Percentiles rank a stretch among this genome's conserved stretches.
Conservation (phyloP, 1,139 yeast genomes). For the Candida pseudoviswanathii region DNA sequence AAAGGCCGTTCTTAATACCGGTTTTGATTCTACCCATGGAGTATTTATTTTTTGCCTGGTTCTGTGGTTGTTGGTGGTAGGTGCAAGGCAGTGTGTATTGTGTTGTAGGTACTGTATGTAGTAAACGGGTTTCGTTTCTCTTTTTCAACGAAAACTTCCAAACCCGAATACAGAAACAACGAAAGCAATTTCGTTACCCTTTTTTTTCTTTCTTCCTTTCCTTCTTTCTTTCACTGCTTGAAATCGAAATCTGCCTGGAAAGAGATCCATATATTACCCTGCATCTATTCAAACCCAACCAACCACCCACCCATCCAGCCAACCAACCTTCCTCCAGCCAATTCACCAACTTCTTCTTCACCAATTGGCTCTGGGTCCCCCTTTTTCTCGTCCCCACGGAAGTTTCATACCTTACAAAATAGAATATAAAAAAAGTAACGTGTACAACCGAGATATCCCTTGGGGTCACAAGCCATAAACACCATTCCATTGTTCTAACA, state of each 20-base stretch:
- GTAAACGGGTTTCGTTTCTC: neutral
- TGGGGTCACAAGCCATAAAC: neutral
- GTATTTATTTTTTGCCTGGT: neutral
- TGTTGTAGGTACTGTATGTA: neutral
- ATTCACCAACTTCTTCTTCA: neutral
- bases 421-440: neutral
- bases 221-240: neutral
- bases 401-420: neutral
- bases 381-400: neutral
- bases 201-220: neutral
- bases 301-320: neutral
- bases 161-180: neutral
- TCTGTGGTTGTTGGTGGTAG: no score
- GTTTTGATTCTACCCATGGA: no score
- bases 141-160: neutral
- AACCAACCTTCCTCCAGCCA: neutral
- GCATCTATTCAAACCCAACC: neutral
- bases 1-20: no score
- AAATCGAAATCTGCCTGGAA: neutral
- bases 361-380: neutral
- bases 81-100: neutral
- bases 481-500: neutral
- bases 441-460: slow-evolving; percentile 2
- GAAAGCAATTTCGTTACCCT: neutral
- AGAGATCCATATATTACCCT: neutral